These are phyloP conservation scores for Zymoseptoria crescenta DNA, from an alignment of 2,329 filamentous ascomycete genomes.

Conservation along the genomic window DNA sequence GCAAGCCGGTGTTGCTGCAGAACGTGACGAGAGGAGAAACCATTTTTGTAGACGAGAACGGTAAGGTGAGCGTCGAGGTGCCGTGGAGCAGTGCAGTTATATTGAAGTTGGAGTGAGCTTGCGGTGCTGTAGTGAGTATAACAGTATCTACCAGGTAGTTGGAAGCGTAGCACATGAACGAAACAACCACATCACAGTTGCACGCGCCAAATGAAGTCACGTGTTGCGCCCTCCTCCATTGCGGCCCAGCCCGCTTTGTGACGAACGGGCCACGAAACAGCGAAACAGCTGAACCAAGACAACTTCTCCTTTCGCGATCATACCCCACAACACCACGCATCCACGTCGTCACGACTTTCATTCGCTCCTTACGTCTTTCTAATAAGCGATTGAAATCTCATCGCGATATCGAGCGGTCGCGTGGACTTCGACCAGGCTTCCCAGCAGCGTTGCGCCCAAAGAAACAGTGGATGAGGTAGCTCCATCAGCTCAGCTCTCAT, in stretches of 20 bases:
- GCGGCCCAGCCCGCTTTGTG: not conserved
- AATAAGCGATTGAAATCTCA: slow-evolving; percentile 6
- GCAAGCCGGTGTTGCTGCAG: slow-evolving; percentile 44
- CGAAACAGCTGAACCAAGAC: not conserved
- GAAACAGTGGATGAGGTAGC: slow-evolving; percentile 21
- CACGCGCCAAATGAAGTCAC: not conserved
- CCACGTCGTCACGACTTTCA: slow-evolving; percentile 28
- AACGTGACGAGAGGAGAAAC: slow-evolving; percentile 51
- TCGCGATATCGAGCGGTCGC: slow-evolving; percentile 8
- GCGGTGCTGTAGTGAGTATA: not conserved
- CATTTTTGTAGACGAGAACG: slow-evolving; percentile 29
- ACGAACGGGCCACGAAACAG: not conserved
- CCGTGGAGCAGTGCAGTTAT: slow-evolving; percentile 27
- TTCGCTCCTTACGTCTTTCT: slow-evolving; percentile 24
- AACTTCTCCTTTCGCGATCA: slow-evolving; percentile 23
- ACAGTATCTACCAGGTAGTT: too few relatives aligned
- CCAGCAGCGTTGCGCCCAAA: slow-evolving; percentile 19
- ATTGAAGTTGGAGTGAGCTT: slow-evolving; percentile 6
- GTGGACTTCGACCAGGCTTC: slow-evolving; percentile 6
- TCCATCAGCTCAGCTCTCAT: slow-evolving; percentile 20
- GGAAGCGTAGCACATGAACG: too few relatives aligned
- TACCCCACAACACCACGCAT: slow-evolving; percentile 4
- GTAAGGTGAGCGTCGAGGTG: slow-evolving; percentile 24
- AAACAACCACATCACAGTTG: too few relatives aligned
- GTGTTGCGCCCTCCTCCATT: not conserved